Evolutionary conservation across 192 early-diverging fungal species (phyloP).

Genomic region (Backusella australiensis): DNA sequence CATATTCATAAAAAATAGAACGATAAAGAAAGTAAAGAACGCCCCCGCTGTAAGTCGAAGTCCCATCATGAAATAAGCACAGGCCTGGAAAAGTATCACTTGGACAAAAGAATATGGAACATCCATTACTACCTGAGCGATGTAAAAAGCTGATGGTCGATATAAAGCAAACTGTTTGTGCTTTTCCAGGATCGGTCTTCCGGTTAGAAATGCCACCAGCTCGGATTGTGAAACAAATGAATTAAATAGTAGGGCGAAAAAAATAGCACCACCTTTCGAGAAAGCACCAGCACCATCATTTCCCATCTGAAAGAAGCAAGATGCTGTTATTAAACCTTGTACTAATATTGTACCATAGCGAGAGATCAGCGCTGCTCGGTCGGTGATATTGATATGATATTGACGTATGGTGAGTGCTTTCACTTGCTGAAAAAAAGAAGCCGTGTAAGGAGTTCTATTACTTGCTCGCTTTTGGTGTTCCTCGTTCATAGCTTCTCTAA

Average conservation of each 20-base stretch:
- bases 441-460: slow-evolving; percentile 56
- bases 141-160: slow-evolving; percentile 53
- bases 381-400: slow-evolving; percentile 57
- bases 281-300: slow-evolving; percentile 61
- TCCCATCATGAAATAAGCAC: slow-evolving; percentile 59
- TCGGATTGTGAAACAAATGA: slow-evolving; percentile 64
- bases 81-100: slow-evolving; percentile 55
- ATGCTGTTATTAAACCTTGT: slow-evolving; percentile 71
- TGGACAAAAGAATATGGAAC: slow-evolving; percentile 46
- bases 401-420: slow-evolving; percentile 59
- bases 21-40: slow-evolving; percentile 53
- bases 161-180: slow-evolving; percentile 74
- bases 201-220: slow-evolving; percentile 66
- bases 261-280: slow-evolving; percentile 75
- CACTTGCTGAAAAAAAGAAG: slow-evolving; percentile 64
- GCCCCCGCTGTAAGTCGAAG: slow-evolving; percentile 25
- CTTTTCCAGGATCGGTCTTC: slow-evolving; percentile 72
- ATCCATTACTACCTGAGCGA: slow-evolving; percentile 52
- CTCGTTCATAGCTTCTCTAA: slow-evolving; percentile 49
- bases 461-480: slow-evolving; percentile 51
- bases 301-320: slow-evolving; percentile 63
- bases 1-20: slow-evolving; percentile 50
- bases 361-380: slow-evolving; percentile 47
- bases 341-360: slow-evolving; percentile 46
- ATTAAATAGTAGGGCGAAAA: slow-evolving; percentile 55